Conservation (phyloP, 257 asterid species). For the Ilex aquifolium region DNA sequence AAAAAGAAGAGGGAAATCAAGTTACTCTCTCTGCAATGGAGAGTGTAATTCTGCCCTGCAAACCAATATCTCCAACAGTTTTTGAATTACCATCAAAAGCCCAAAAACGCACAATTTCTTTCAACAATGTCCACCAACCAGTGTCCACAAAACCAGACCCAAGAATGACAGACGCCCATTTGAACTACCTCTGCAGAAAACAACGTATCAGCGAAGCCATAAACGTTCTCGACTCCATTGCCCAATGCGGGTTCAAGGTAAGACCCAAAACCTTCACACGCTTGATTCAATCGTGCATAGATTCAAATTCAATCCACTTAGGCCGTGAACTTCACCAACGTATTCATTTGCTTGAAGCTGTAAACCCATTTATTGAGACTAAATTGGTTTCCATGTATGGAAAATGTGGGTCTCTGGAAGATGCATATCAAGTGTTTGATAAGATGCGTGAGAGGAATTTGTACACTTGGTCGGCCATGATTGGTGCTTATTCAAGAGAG, state of each 20-base stretch:
- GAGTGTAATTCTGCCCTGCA: slow-evolving; percentile 51
- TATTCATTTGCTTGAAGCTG: slow-evolving; percentile 23
- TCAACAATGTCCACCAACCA: slow-evolving; percentile 17
- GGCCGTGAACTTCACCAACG: slow-evolving; percentile 44
- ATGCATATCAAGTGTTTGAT: slow-evolving; percentile 49
- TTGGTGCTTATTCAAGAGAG: slow-evolving; percentile 76
- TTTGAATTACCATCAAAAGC: slow-evolving; percentile 23
- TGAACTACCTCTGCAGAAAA: slow-evolving; percentile 54
- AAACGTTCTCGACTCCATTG: slow-evolving; percentile 34
- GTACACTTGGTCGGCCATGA: slow-evolving; percentile 74
- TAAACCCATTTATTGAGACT: slow-evolving; percentile 51
- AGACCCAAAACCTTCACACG: slow-evolving; percentile 42
- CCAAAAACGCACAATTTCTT: slow-evolving; percentile 4
- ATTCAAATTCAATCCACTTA: slow-evolving; percentile 36
- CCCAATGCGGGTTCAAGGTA: slow-evolving; percentile 32
- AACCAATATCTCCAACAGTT: slow-evolving; percentile 28
- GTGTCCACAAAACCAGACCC: too few species aligned
- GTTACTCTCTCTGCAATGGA: slow-evolving; percentile 32
- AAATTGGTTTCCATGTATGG: slow-evolving; percentile 61
- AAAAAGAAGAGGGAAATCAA: too few species aligned
- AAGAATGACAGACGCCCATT: slow-evolving; percentile 24
- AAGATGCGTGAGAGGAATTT: slow-evolving; percentile 53
- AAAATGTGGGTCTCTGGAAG: slow-evolving; percentile 57
- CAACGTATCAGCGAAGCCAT: slow-evolving; percentile 60
- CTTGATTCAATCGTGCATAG: slow-evolving; percentile 55